Conservation (phyloP, 2,329 filamentous ascomycete species). For the Alternaria burnsii region DNA sequence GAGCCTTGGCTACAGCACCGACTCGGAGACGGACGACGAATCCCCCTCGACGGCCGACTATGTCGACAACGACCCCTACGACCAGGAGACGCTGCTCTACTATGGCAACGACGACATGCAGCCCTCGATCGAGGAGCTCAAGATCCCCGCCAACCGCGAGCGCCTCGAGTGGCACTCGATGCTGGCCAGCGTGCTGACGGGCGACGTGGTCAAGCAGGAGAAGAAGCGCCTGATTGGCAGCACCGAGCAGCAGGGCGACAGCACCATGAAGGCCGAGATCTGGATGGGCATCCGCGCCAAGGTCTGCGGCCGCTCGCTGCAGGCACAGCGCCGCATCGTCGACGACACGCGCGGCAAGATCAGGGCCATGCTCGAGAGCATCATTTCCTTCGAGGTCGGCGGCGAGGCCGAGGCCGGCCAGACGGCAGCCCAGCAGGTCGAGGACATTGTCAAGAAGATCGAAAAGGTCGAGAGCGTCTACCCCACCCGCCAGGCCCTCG, state of each 20-base stretch:
- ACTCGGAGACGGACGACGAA: constrained; percentile 89
- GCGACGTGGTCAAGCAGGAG: constrained; percentile 96
- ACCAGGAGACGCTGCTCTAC: constrained; percentile 92
- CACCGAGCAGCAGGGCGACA: constrained; percentile 75
- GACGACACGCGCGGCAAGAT: constrained; percentile 81
- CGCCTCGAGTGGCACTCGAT: constrained; percentile 98
- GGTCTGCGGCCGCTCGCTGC: constrained; percentile 81
- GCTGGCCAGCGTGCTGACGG: constrained; percentile 92
- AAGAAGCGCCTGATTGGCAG: constrained; percentile 93
- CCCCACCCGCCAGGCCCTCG: constrained; percentile 78
- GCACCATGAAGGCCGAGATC: constrained; percentile 72
- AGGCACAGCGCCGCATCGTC: constrained; percentile 85
- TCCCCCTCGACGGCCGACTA: constrained; percentile 85
- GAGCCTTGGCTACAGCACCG: constrained; percentile 71
- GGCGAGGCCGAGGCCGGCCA: constrained; percentile 92
- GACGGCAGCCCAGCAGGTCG: constrained; percentile 84
- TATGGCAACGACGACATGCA: constrained; percentile 90
- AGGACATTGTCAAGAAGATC: constrained; percentile 88
- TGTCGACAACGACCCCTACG: constrained; percentile 83
- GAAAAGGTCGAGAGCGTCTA: constrained; percentile 88
- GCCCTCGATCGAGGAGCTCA: constrained; percentile 87
- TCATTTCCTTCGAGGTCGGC: constrained; percentile 93
- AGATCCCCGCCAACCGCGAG: constrained; percentile 87
- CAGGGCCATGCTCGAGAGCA: constrained; percentile 80
- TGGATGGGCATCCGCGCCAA: constrained; percentile 90